Conservation (phyloP, 352 stramenopile species). For the Achlya hypogyna region DNA sequence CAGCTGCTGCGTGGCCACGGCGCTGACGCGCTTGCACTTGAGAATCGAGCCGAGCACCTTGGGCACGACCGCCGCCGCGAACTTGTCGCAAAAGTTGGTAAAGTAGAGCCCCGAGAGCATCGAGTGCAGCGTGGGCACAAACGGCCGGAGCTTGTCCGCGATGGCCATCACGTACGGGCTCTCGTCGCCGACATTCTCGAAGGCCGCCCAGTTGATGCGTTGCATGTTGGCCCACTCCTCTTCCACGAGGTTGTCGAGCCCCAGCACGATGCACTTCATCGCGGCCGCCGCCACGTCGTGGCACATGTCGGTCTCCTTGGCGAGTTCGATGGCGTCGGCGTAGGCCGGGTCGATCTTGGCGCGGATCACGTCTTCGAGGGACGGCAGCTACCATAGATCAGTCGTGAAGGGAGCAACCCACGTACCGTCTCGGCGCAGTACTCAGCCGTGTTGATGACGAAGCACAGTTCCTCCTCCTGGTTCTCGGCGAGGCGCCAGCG, state of each 20-base stretch:
- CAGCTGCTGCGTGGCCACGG: conserved; percentile 96
- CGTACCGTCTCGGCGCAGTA: conserved; percentile 95
- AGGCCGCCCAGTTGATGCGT: conserved; percentile 89
- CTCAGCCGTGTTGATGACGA: conserved; percentile 97
- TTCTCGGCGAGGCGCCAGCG: conserved; percentile 73
- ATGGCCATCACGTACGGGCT: conserved; percentile 92
- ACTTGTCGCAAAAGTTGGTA: conserved; percentile 98
- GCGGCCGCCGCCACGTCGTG: conserved; percentile 91
- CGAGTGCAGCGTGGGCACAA: conserved; percentile 85
- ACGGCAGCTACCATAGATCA: conserved; percentile 53
- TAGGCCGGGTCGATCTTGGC: conserved; percentile 93
- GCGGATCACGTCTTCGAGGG: conserved; percentile 93
- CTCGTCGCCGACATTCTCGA: conserved; percentile 94
- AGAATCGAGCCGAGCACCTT: conserved; percentile 85
- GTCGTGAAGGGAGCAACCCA: no score
- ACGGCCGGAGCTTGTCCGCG: conserved; percentile 85
- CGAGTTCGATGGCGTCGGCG: conserved; percentile 89
- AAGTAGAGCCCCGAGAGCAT: conserved; percentile 92
- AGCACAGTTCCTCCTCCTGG: conserved; percentile 93
- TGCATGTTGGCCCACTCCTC: conserved; percentile 84
- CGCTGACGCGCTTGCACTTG: conserved; percentile 90
- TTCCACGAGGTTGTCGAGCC: conserved; percentile 87
- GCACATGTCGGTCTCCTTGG: conserved; percentile 90
- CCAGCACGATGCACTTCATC: conserved; percentile 92
- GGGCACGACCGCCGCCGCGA: conserved; percentile 87